Base-by-base conservation (phyloP, 768 basidiomycete genomes). In the Lactarius sp. region DNA sequence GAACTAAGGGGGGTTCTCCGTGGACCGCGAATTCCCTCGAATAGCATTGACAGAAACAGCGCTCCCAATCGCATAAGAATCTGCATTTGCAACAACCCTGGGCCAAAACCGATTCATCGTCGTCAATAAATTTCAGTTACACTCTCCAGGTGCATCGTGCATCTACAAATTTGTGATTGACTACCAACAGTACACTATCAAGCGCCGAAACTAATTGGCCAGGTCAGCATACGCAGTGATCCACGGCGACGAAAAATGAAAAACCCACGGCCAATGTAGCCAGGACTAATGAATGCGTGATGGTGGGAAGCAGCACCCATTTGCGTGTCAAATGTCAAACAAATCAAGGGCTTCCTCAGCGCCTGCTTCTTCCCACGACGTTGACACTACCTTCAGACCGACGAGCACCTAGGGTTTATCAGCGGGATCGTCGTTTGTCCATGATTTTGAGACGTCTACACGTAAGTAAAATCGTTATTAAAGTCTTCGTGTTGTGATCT, bases 401-500 rank as follows among this genome's bases (percentile, higher is more conserved):
- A 36, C 46, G 18, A 14, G 33, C 12, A 39, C 10, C 42, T 18
- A 20, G 10, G 33, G 16, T 27, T 44, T n/a, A 47, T 54, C 44
- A 49, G 44, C 31, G 34, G 18, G 46, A 54, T 55, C 52, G 46
- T 50, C 60, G 44, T 8, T 20, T 20, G 37, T 55, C 46, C 36
- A 36, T 34, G 7, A 22, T 41, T 39, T 55, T 33, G 9, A 6
- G 12, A 20, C 10, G 12, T 12, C 53, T n/a, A 54, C 31, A 55
- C 36, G 46, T 50, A 47, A 49, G 27, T 27, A 10, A 52, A n/a
- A 22, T 36, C 34, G n/a, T 36, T 46, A 2, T 6, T 12, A 7
- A 18, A 20, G 14, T 50, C 42, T 49, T 55, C 53, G 20, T n/a
- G 14, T 53, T 46, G 8, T 60, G 59, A 60, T 60, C 9, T 52